Base-by-base conservation (phyloP, 768 basidiomycete species). In the Lactarius sanguifluus region DNA sequence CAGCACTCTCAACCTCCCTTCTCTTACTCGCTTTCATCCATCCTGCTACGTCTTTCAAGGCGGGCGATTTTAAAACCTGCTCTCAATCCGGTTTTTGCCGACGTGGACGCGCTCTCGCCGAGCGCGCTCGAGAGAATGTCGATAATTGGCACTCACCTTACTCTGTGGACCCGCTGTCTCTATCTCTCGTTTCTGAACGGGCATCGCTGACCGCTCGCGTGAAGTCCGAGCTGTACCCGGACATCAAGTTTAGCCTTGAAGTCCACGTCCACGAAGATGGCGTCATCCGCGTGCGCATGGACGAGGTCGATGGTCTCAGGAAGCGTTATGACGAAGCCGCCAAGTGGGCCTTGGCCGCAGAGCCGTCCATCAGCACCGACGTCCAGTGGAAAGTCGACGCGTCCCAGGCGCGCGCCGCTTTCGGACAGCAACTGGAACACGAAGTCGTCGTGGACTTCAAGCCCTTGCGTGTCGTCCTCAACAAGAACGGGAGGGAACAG, bases 81-180 rank as follows among this genome's bases (percentile, higher is more conserved):
- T 82, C 83, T n/a, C 93, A 98, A 77, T 86, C 94, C 0, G 95
- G 92, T 23, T 98, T 99, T 78, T 98, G 97, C 80, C 85, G 92
- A n/a, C 79, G 90, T 55, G 94, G 95, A 60, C 87, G 96, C 57
- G 91, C 90, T 0, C 85, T 99, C 55, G 85, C 94, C 65, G 80
- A 83, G 10, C 86, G 93, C 57, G 90, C 92, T 5, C 79, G 79
- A 47, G 85, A 84, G 61, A 81, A 82, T 9, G 76, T 77, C 36
- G 75, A 80, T 15, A 76, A 81, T 5, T 98, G 95, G 91, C 80
- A 77, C 45, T 97, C 96, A 0, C 96, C 96, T 1, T 99, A 98
- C 80, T 85, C 88, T 3, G 75, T 98, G 30, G 84, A 88, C 64
- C 74, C 83, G 6, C 74, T 79, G 15, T 82, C 85, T n/a, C 74